Percentiles rank a stretch among this genome's conserved stretches.
Evolutionary conservation across 257 asterid genomes (phyloP).

Genomic region (Jasminum sambac): DNA sequence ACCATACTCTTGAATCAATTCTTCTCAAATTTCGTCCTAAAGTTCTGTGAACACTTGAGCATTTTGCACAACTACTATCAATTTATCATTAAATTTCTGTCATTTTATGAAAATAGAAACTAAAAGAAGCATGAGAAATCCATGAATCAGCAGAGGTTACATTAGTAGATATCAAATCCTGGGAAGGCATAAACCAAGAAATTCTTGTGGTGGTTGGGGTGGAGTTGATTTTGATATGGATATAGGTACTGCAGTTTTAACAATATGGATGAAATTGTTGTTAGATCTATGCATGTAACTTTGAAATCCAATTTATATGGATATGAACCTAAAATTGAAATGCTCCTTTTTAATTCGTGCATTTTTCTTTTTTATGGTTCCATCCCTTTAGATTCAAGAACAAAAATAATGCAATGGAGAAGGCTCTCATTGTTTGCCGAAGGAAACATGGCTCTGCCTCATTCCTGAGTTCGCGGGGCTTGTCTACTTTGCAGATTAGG

Average conservation of each 20-base stretch:
- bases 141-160: constrained; percentile 5
- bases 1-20: not conserved
- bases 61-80: not conserved
- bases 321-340: not conserved
- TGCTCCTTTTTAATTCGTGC: not conserved
- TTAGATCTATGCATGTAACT: not conserved
- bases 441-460: constrained; percentile 13
- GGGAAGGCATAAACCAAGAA: not conserved
- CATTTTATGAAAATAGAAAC: not conserved
- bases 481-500: constrained; percentile 28
- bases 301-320: not conserved
- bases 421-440: constrained; percentile 15
- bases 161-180: not conserved
- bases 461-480: constrained; percentile 22
- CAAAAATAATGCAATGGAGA: constrained; percentile 7
- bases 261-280: constrained; percentile 6
- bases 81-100: not conserved
- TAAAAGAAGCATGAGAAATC: not conserved
- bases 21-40: not conserved
- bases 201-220: constrained; percentile 1
- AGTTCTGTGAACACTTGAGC: not conserved
- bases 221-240: not conserved
- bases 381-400: constrained; percentile 7
- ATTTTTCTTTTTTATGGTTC: not conserved
- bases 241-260: not conserved